Conservation (phyloP, 176 grass and related monocot species). For the Elaeis guineensis region DNA sequence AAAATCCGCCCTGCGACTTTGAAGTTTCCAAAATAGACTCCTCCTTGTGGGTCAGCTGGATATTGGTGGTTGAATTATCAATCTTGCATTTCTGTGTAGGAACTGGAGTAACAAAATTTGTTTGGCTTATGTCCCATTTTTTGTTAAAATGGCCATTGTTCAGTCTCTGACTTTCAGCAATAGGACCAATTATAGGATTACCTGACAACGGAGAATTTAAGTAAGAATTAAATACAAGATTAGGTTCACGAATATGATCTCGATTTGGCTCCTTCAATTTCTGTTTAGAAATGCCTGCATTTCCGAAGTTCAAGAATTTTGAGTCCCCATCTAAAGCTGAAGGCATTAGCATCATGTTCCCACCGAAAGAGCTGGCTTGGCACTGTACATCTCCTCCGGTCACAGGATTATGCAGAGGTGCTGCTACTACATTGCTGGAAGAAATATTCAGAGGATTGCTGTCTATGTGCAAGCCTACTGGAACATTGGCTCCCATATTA, state of each 20-base stretch:
- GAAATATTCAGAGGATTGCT: conserved; percentile 16
- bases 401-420: conserved; percentile 29
- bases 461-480: conserved; percentile 8
- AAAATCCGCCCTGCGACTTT: neutral
- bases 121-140: conserved; percentile 20
- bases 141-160: conserved; percentile 29
- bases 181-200: conserved; percentile 19
- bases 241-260: conserved; percentile 31
- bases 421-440: conserved; percentile 10
- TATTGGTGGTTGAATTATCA: conserved; percentile 8
- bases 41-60: conserved; percentile 1
- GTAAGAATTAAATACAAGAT: conserved; percentile 39
- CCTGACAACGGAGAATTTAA: conserved; percentile 19
- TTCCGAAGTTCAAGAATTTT: conserved; percentile 62
- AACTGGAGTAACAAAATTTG: conserved; percentile 18
- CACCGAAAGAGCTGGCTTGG: conserved; percentile 33
- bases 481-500: conserved; percentile 30
- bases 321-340: conserved; percentile 25
- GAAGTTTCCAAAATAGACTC: neutral
- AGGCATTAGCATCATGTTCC: conserved; percentile 5
- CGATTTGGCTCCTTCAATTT: conserved; percentile 25
- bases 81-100: conserved; percentile 21
- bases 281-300: conserved; percentile 25
- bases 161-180: conserved; percentile 25
- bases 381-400: conserved; percentile 42